Conservation (phyloP, 2,329 filamentous ascomycete genomes). For the Trichophyton simii region DNA sequence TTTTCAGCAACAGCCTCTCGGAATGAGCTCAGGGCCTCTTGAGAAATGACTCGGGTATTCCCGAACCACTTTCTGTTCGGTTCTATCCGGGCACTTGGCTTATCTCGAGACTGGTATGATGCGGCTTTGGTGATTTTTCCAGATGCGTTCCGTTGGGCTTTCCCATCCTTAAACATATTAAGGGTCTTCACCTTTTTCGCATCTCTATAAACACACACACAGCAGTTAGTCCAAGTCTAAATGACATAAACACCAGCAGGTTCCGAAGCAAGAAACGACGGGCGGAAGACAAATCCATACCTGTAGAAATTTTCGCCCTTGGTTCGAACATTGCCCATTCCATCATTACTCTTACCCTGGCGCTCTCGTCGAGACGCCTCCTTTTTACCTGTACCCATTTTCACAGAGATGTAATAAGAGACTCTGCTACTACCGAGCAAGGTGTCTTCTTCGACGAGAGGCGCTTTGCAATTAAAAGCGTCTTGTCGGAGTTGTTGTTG, state of each 20-base stretch:
- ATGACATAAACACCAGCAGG: too few species aligned
- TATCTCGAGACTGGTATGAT: conserved; percentile 67
- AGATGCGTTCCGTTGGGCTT: conserved; percentile 63
- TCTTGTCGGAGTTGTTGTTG: neutral
- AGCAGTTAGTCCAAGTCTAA: neutral
- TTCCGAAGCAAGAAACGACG: too few species aligned
- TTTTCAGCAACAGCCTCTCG: conserved; percentile 85
- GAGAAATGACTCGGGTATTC: conserved; percentile 81
- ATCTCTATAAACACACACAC: conserved; percentile 31
- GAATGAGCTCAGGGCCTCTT: conserved; percentile 77
- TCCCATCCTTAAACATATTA: conserved; percentile 83
- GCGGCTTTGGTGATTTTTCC: conserved; percentile 80
- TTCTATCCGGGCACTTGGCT: conserved; percentile 76
- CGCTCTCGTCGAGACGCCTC: conserved; percentile 70
- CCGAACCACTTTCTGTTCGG: conserved; percentile 97
- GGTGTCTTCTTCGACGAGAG: neutral
- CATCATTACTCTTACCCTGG: conserved; percentile 73
- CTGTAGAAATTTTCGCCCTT: conserved; percentile 99
- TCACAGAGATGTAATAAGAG: conserved; percentile 18
- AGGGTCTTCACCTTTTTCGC: conserved; percentile 81
- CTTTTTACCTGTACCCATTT: conserved; percentile 86
- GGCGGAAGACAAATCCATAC: conserved; percentile 32
- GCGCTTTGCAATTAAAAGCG: neutral
- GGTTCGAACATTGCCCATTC: conserved; percentile 77
- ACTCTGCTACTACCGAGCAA: conserved; percentile 8